Conservation (phyloP, 2,329 filamentous ascomycete species). For the Thyridium curvatum region DNA sequence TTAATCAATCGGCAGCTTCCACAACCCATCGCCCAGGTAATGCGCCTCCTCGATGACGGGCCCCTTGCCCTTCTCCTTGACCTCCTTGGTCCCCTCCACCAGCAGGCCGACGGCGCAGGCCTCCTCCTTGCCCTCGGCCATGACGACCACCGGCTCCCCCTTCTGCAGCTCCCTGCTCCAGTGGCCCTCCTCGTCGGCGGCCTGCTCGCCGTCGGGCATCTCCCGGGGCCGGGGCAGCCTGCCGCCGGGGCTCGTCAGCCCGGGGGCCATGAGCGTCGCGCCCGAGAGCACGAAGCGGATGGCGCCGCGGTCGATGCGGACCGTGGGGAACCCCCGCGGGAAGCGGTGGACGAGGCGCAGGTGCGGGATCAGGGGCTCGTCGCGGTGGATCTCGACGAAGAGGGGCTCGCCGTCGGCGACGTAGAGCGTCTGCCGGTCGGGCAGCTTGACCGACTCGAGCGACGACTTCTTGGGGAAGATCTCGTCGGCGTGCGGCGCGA, state of each 20-base stretch:
- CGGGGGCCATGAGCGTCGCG: conserved; percentile 93
- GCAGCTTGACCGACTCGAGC: conserved; percentile 84
- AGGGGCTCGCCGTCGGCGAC: conserved; percentile 70
- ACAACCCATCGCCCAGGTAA: conserved; percentile 89
- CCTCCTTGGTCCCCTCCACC: conserved; percentile 80
- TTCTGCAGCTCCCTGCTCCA: conserved; percentile 66
- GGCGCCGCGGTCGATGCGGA: conserved; percentile 90
- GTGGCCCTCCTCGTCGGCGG: conserved; percentile 39
- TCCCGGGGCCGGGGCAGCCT: conserved; percentile 57
- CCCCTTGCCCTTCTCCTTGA: conserved; percentile 91
- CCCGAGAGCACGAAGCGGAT: conserved; percentile 95
- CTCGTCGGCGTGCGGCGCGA: conserved; percentile 85
- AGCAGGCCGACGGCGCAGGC: conserved; percentile 83
- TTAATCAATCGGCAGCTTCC: conserved; percentile 60
- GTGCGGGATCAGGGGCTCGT: conserved; percentile 76
- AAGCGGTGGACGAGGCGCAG: conserved; percentile 85
- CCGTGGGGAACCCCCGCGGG: conserved; percentile 72
- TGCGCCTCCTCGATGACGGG: conserved; percentile 91
- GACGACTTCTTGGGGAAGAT: conserved; percentile 93
- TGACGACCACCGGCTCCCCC: conserved; percentile 80
- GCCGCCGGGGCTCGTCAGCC: conserved; percentile 78
- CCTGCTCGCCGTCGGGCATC: conserved; percentile 18
- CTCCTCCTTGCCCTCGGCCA: conserved; percentile 89
- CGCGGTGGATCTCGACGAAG: conserved; percentile 79
- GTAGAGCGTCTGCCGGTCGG: conserved; percentile 86